Conservation (phyloP, 768 basidiomycete genomes). For the Phaeotremella skinneri region DNA sequence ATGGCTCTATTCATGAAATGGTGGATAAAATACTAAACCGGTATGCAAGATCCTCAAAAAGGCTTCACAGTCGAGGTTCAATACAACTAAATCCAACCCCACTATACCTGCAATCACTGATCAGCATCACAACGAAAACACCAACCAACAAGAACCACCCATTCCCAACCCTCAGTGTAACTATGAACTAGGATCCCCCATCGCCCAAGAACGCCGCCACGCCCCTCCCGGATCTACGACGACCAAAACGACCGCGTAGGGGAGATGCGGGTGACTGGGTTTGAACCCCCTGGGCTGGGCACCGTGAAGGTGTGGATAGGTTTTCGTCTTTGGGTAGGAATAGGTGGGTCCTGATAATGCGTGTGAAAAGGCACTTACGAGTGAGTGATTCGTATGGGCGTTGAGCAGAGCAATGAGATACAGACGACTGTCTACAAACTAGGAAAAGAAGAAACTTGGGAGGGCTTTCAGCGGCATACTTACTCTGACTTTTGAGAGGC, state of each 20-base stretch:
- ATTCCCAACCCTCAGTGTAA: constrained; percentile 42
- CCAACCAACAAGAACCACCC: background rate
- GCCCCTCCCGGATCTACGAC: constrained; percentile 9
- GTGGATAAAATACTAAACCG: too few relatives aligned
- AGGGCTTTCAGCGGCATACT: too few relatives aligned
- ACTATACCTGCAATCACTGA: too few relatives aligned
- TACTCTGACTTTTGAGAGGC: background rate
- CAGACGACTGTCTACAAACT: too few relatives aligned
- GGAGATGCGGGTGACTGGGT: constrained; percentile 5
- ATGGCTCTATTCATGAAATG: too few relatives aligned
- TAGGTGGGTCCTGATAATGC: background rate
- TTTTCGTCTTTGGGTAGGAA: background rate
- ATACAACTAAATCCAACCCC: too few relatives aligned
- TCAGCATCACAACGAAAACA: background rate
- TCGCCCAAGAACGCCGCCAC: constrained; percentile 31
- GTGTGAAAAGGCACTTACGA: background rate
- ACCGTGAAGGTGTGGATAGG: background rate
- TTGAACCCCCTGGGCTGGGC: constrained; percentile 1
- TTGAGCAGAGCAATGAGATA: too few relatives aligned
- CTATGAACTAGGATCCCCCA: constrained; percentile 46
- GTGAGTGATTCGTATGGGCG: too few relatives aligned
- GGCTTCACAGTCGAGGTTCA: too few relatives aligned
- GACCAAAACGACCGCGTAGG: constrained; percentile 22
- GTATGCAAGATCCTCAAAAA: too few relatives aligned
- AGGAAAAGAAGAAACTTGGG: too few relatives aligned